Conservation (phyloP, 352 stramenopile genomes). For the Phytophthora citricola region DNA sequence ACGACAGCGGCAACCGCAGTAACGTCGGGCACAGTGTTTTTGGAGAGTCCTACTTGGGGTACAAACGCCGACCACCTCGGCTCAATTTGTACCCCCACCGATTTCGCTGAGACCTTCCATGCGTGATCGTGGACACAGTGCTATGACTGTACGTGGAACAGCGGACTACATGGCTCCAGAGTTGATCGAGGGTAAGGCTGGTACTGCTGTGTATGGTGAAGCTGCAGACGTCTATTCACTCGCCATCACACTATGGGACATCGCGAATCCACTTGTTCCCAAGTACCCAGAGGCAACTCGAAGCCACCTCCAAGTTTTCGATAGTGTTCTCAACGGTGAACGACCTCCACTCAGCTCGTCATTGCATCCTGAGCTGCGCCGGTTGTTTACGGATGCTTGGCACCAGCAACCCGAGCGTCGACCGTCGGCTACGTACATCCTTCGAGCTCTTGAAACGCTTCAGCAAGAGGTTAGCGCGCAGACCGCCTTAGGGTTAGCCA, state of each 20-base stretch:
- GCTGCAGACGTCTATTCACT: slow-evolving; percentile 77
- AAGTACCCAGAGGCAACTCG: slow-evolving; percentile 69
- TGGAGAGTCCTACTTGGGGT: slow-evolving; percentile 30
- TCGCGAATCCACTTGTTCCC: slow-evolving; percentile 60
- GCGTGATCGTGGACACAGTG: slow-evolving; percentile 39
- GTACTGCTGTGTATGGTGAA: slow-evolving; percentile 72
- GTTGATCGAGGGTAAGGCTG: slow-evolving; percentile 75
- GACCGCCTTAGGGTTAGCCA: slow-evolving; percentile 44
- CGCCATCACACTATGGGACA: slow-evolving; percentile 84
- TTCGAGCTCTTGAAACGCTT: slow-evolving; percentile 56
- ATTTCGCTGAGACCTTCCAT: slow-evolving; percentile 33
- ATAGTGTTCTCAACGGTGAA: slow-evolving; percentile 65
- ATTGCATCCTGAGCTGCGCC: slow-evolving; percentile 46
- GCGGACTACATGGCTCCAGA: slow-evolving; percentile 87
- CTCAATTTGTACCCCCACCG: slow-evolving; percentile 21
- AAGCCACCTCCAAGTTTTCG: slow-evolving; percentile 78
- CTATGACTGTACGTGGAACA: slow-evolving; percentile 81
- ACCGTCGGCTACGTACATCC: slow-evolving; percentile 56
- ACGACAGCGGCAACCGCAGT: slow-evolving; percentile 23
- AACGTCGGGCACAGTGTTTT: slow-evolving; percentile 29
- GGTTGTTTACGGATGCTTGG: slow-evolving; percentile 64
- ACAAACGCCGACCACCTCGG: slow-evolving; percentile 24
- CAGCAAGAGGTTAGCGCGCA: slow-evolving; percentile 53
- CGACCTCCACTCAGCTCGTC: slow-evolving; percentile 50
- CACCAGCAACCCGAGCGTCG: slow-evolving; percentile 54